These are phyloP conservation scores for Cystobasidium onofrii DNA, from an alignment of 768 basidiomycete species.

Conservation along the genomic window DNA sequence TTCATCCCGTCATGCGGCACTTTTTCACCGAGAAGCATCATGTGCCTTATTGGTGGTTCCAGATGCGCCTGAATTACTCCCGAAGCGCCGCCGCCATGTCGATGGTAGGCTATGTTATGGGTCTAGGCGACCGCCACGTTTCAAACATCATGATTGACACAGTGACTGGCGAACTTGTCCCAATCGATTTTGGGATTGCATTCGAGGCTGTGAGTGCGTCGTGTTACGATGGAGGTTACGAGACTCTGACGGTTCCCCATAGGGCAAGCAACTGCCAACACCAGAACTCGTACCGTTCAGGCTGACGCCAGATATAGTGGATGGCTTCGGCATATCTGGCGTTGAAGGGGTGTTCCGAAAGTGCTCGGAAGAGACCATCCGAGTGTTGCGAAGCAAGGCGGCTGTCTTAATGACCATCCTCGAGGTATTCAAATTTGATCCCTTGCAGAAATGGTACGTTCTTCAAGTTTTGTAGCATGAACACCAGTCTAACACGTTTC, in stretches of 20 bases:
- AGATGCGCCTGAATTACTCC: slow-evolving; percentile 77
- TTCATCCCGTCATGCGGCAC: slow-evolving; percentile 83
- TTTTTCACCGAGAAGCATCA: slow-evolving; percentile 87
- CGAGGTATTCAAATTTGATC: slow-evolving; percentile 94
- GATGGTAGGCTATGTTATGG: slow-evolving; percentile 85
- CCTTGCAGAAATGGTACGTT: slow-evolving; percentile 75
- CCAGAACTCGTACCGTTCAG: slow-evolving; percentile 92
- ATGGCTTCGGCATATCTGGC: slow-evolving; percentile 83
- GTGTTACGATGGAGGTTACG: too few species aligned
- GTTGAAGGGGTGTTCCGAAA: slow-evolving; percentile 90
- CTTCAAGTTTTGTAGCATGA: background rate
- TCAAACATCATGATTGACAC: slow-evolving; percentile 87
- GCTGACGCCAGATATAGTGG: slow-evolving; percentile 84
- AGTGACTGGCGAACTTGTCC: slow-evolving; percentile 73
- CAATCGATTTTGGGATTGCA: slow-evolving; percentile 93
- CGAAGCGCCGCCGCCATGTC: slow-evolving; percentile 88
- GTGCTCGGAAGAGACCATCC: slow-evolving; percentile 87
- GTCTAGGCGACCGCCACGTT: slow-evolving; percentile 83
- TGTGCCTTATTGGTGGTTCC: slow-evolving; percentile 81
- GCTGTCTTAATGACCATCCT: slow-evolving; percentile 87
- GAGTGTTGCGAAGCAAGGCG: slow-evolving; percentile 75
- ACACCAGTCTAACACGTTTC: background rate
- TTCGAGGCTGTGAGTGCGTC: slow-evolving; percentile 70
- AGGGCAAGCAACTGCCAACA: slow-evolving; percentile 71
- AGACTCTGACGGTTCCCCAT: too few species aligned